phyloP scores from a whole-genome alignment of 2,329 filamentous ascomycete genomes.

The Hypocreales sp. region DNA sequence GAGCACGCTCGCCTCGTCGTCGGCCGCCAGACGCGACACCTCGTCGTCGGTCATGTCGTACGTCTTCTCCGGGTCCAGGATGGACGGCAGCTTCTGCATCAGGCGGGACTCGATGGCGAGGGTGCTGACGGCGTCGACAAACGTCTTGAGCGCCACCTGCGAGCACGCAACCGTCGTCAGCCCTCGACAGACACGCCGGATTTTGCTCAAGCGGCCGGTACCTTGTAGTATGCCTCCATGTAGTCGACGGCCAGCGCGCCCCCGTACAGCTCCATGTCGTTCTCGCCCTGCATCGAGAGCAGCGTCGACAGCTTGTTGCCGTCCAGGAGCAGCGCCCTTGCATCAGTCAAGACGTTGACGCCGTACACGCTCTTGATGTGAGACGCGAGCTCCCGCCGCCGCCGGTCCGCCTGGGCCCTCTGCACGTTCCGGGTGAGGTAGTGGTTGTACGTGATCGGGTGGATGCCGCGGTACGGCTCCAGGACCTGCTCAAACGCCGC shows the following conservation, averaged over 20 bases:
- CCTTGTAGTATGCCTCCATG: slow-evolving; percentile 25
- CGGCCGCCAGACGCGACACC: slow-evolving; percentile 7
- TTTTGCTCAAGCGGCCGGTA: too few species aligned
- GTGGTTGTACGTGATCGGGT: slow-evolving; percentile 39
- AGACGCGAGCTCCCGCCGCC: slow-evolving; percentile 1
- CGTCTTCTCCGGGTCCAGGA: slow-evolving; percentile 7
- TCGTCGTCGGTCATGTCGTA: slow-evolving; percentile 6
- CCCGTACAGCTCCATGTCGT: slow-evolving; percentile 1
- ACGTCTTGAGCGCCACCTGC: slow-evolving; percentile 8
- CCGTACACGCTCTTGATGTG: slow-evolving; percentile 2
- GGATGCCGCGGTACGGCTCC: slow-evolving; percentile 20
- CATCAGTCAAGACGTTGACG: neutral
- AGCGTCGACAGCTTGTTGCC: neutral
- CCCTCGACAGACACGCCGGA: neutral
- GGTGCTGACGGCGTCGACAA: slow-evolving; percentile 9
- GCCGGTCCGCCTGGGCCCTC: slow-evolving; percentile 7
- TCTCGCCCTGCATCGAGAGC: neutral
- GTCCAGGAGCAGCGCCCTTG: neutral
- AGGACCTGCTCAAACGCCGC: slow-evolving; percentile 29
- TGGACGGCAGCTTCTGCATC: slow-evolving; percentile 5
- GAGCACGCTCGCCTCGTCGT: slow-evolving; percentile 4
- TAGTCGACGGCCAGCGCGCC: slow-evolving; percentile 14
- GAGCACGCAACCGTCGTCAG: too few species aligned
- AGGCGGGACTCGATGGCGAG: slow-evolving; percentile 10
- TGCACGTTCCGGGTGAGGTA: slow-evolving; percentile 25